Conservation (phyloP, 2,329 filamentous ascomycete species). For the Ophiocordyceps australis region DNA sequence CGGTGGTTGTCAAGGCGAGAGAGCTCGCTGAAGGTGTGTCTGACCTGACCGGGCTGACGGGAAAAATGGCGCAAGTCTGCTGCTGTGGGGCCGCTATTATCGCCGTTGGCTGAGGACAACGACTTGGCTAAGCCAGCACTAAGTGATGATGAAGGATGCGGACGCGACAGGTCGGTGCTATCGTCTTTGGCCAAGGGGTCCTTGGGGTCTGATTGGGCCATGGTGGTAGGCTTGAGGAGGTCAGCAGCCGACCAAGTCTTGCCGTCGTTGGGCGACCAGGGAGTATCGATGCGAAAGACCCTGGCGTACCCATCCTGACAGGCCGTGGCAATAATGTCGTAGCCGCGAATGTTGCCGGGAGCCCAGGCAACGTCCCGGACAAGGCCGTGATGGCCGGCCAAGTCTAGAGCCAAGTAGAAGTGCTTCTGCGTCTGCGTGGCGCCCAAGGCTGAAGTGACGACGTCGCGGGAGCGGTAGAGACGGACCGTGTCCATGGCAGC, state of each 20-base stretch:
- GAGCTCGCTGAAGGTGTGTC: constrained; percentile 43
- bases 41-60: constrained; percentile 45
- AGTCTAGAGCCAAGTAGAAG: constrained; percentile 69
- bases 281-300: constrained; percentile 66
- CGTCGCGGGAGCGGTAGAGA: constrained; percentile 60
- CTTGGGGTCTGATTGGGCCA: constrained; percentile 7
- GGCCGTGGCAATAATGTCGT: constrained; percentile 79
- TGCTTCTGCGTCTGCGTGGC: constrained; percentile 44
- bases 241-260: constrained; percentile 30
- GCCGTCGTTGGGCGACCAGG: constrained; percentile 24
- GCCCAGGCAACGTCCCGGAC: constrained; percentile 88
- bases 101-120: constrained; percentile 5
- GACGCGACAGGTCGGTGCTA: constrained; percentile 8
- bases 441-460: constrained; percentile 30
- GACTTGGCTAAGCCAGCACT: constrained; percentile 34
- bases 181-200: constrained; percentile 12
- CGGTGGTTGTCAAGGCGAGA: constrained; percentile 49
- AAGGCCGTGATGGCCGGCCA: constrained; percentile 55
- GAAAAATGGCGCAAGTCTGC: constrained; percentile 34
- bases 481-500: constrained; percentile 71
- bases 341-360: constrained; percentile 74
- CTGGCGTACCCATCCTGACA: constrained; percentile 82
- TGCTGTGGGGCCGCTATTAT: constrained; percentile 20
- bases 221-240: constrained; percentile 17
- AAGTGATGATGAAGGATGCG: constrained; percentile 25